Conservation (phyloP, 2,329 filamentous ascomycete species). For the Fonsecaea pedrosoi region DNA sequence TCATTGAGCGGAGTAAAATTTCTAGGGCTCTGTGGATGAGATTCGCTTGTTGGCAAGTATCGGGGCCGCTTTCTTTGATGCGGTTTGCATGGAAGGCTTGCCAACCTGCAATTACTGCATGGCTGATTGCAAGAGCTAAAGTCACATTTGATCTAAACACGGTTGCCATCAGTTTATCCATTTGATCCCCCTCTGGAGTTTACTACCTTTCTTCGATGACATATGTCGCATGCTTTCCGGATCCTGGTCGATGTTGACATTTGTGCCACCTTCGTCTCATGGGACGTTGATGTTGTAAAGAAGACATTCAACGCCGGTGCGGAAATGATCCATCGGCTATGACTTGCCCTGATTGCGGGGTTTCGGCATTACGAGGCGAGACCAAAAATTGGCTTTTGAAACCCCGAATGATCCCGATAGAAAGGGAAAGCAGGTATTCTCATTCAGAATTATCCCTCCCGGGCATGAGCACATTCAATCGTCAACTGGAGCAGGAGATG, state of each 20-base stretch:
- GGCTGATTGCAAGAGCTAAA: conserved; percentile 1
- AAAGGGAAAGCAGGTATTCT: no score
- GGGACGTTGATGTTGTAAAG: not conserved
- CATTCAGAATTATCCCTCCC: no score
- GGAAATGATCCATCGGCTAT: not conserved
- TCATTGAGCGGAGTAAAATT: not conserved
- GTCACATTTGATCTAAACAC: conserved; percentile 26
- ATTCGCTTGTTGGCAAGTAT: conserved; percentile 14
- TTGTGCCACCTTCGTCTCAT: not conserved
- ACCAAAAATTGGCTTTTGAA: not conserved
- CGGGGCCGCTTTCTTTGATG: conserved; percentile 25
- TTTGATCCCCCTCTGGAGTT: not conserved
- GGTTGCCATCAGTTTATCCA: not conserved
- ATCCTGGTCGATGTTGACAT: conserved; percentile 10
- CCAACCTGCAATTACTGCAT: conserved; percentile 23
- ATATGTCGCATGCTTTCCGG: conserved; percentile 21
- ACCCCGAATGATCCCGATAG: no score
- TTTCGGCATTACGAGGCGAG: conserved; percentile 10
- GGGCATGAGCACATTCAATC: no score
- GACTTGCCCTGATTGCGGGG: not conserved
- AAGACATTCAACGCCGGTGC: not conserved
- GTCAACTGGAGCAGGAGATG: no score
- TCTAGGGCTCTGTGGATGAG: not conserved
- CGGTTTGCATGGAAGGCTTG: conserved; percentile 10
- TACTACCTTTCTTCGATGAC: conserved; percentile 27